Percentiles rank a stretch among this genome's conserved stretches.
Conservation (phyloP, 2,329 filamentous ascomycete genomes). For the Fragosphaeria purpurea region DNA sequence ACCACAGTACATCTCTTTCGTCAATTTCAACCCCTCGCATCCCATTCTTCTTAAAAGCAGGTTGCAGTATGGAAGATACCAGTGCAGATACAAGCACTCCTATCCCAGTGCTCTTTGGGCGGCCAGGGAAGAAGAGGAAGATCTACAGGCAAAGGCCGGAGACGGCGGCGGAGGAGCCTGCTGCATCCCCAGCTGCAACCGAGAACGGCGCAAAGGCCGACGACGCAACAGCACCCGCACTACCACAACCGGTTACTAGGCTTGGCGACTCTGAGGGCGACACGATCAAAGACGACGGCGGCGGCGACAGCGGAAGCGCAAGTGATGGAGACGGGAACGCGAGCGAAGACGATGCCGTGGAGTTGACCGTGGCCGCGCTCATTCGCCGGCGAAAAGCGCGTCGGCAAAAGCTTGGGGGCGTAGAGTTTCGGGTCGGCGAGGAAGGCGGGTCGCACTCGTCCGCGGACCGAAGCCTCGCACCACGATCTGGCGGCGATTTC, state of each 20-base stretch:
- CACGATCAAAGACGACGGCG: not conserved
- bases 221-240: too few relatives aligned
- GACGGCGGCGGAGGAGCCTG: not conserved
- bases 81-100: constrained; percentile 1
- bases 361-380: constrained; percentile 37
- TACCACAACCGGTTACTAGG: not conserved
- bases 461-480: not conserved
- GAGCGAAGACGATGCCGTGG: constrained; percentile 6
- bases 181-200: too few relatives aligned
- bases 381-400: constrained; percentile 43
- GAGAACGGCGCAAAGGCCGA: not conserved
- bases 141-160: constrained; percentile 40
- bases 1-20: too few relatives aligned
- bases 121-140: constrained; percentile 50
- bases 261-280: not conserved
- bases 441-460: constrained; percentile 1
- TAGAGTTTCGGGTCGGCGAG: constrained; percentile 39
- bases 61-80: too few relatives aligned
- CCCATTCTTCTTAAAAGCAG: too few relatives aligned
- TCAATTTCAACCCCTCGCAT: too few relatives aligned
- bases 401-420: constrained; percentile 40
- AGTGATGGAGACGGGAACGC: constrained; percentile 8
- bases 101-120: constrained; percentile 38
- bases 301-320: not conserved
- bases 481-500: constrained; percentile 10